Evolutionary conservation across 805 yeast species (phyloP).

Genomic region (Wickerhamomyces rabaulensis): DNA sequence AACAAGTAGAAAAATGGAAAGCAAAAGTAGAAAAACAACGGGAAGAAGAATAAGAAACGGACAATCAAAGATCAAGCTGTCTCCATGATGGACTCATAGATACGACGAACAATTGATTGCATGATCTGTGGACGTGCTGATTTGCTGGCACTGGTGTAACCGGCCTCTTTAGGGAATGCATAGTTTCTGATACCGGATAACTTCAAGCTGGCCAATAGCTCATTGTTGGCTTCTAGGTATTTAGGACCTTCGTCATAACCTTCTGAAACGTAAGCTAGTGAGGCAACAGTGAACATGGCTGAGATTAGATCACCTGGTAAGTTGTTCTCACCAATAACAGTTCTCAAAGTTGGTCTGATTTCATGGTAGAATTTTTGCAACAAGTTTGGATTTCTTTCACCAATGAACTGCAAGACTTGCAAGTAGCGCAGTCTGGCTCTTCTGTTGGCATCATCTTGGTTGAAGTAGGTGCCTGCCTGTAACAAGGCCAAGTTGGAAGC

Average conservation of each 20-base stretch:
- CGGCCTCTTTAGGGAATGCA: constrained; percentile 1
- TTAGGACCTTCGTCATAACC: constrained; percentile 13
- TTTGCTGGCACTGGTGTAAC: not conserved
- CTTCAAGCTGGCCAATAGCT: constrained; percentile 6
- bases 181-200: constrained; percentile 9
- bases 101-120: constrained; percentile 5
- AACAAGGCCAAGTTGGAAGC: constrained; percentile 28
- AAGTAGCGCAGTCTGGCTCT: constrained; percentile 29
- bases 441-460: constrained; percentile 29
- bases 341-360: constrained; percentile 28
- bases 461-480: constrained; percentile 30
- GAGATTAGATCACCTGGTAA: constrained; percentile 23
- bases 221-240: constrained; percentile 1
- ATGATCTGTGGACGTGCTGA: constrained; percentile 1
- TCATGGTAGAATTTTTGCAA: constrained; percentile 28
- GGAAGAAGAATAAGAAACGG: not conserved
- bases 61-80: constrained; percentile 1
- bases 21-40: not conserved
- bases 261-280: constrained; percentile 25
- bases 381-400: constrained; percentile 27
- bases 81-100: constrained; percentile 5
- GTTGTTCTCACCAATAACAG: constrained; percentile 7
- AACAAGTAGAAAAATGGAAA: not conserved
- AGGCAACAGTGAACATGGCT: constrained; percentile 27
- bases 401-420: constrained; percentile 26